Evolutionary conservation across 129 eudicot species (phyloP).

Genomic region (Flaveria sonorensis): DNA sequence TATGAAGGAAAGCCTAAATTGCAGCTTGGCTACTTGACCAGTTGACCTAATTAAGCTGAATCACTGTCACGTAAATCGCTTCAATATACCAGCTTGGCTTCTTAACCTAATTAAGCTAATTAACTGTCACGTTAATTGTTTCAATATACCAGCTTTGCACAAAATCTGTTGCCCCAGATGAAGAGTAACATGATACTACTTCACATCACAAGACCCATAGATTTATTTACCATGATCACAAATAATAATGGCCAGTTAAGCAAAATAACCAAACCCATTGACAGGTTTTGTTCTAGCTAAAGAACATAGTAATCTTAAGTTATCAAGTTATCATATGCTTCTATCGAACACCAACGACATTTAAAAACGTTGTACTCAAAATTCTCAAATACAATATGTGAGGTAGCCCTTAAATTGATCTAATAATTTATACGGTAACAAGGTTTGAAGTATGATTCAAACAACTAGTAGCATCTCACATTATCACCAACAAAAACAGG

Average conservation of each 20-base stretch:
- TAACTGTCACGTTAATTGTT: neutral
- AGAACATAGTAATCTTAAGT: neutral
- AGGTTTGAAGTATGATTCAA: neutral
- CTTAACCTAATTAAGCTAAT: neutral
- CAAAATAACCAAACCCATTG: neutral
- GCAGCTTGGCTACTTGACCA: neutral
- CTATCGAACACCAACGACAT: neutral
- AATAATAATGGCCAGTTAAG: neutral
- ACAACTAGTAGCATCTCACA: neutral
- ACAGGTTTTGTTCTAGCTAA: neutral
- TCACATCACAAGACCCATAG: slow-evolving; percentile 1
- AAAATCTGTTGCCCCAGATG: slow-evolving; percentile 1
- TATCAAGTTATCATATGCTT: neutral
- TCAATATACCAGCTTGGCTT: neutral
- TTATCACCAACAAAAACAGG: neutral
- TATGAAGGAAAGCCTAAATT: neutral
- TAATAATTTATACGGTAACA: neutral
- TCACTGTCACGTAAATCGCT: neutral
- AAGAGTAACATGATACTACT: slow-evolving; percentile 2
- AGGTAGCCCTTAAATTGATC: no score
- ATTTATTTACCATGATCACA: slow-evolving; percentile 5
- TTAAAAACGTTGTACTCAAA: neutral
- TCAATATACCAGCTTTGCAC: neutral
- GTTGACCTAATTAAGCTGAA: neutral
- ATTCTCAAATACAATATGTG: no score